Evolutionary conservation across 768 basidiomycete genomes (phyloP), one percentile per base, ranked within the genome.

Genomic region (Nevesoporus exiguus): DNA sequence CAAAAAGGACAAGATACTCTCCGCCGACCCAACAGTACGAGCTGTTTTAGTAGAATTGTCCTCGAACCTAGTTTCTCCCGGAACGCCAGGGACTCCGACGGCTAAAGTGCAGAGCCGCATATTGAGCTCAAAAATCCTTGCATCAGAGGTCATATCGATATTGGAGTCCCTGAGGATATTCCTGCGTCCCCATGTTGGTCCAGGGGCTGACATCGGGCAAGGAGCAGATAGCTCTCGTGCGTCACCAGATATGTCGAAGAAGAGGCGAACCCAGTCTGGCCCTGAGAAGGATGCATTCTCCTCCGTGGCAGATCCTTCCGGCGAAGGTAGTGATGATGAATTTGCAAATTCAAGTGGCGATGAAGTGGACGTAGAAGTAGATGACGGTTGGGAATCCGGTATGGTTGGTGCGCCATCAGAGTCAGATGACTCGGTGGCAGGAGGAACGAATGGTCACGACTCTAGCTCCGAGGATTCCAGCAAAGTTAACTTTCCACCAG

Each of bases 101-200:
- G 79, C 77, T 3, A 90, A 88, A 70, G 79, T 87, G 1, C 85
- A 88, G 61, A 83, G 78, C 56, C 81, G 88, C 34, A 71, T 96
- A 9, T 74, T 88, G 39, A 93, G 90, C 63, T 87, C 87, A 5
- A 93, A 89, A 66, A 68, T 76, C n/a, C 73, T 93, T 11, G 84
- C 90, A 1, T 72, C 75, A 3, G 82, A 81, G 58, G 74, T 91
- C 2, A 71, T 72, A 7, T 66, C 68, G 22, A 77, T 80, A 14
- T 64, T 93, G 2, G 75, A 76, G 10, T 74, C 76, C 46, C 66
- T 93, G 6, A 74, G 73, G 53, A 62, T 69, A 15, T 58, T 81
- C 29, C 52, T 84, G 14, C 58, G 74, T 29, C 74, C 73, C 42
- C 41, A 31, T 15, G 30, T 45, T n/a, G 45, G 59, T 48, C 44